Conservation (phyloP, 1,284 basidiomycete genomes). For the Tylopilus orsonianus region DNA sequence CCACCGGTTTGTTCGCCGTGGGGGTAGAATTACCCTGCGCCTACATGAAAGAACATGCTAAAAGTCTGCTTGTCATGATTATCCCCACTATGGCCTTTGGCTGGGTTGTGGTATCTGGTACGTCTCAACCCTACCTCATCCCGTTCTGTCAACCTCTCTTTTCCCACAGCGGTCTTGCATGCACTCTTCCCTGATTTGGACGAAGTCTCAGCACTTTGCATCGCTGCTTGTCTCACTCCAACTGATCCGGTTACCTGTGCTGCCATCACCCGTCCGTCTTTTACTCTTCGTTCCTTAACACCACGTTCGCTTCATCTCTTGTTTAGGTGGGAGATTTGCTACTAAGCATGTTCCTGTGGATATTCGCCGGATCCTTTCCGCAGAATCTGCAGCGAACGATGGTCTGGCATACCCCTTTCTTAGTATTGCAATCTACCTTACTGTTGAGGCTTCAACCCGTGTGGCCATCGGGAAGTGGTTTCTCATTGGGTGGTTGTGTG, state of each 20-base stretch:
- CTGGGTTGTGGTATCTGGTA: slow-evolving; percentile 67
- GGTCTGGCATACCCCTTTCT: slow-evolving; percentile 94
- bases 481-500: slow-evolving; percentile 77
- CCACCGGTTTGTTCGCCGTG: slow-evolving; percentile 69
- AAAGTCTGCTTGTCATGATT: slow-evolving; percentile 61
- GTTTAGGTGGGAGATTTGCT: slow-evolving; percentile 83
- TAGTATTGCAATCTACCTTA: slow-evolving; percentile 84
- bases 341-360: slow-evolving; percentile 84
- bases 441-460: slow-evolving; percentile 62
- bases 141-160: background rate
- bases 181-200: slow-evolving; percentile 68
- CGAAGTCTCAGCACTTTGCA: slow-evolving; percentile 76
- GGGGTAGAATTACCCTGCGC: slow-evolving; percentile 70
- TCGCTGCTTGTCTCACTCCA: slow-evolving; percentile 90
- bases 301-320: slow-evolving; percentile 38
- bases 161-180: slow-evolving; percentile 51
- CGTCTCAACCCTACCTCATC: slow-evolving; percentile 7
- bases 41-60: slow-evolving; percentile 64
- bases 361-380: slow-evolving; percentile 82
- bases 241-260: slow-evolving; percentile 85
- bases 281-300: background rate
- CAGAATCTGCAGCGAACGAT: slow-evolving; percentile 88
- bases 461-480: slow-evolving; percentile 79
- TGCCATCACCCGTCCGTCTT: slow-evolving; percentile 33
- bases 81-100: slow-evolving; percentile 80